Conservation (phyloP, 805 yeast genomes). For the Candida coquimbonensis region DNA sequence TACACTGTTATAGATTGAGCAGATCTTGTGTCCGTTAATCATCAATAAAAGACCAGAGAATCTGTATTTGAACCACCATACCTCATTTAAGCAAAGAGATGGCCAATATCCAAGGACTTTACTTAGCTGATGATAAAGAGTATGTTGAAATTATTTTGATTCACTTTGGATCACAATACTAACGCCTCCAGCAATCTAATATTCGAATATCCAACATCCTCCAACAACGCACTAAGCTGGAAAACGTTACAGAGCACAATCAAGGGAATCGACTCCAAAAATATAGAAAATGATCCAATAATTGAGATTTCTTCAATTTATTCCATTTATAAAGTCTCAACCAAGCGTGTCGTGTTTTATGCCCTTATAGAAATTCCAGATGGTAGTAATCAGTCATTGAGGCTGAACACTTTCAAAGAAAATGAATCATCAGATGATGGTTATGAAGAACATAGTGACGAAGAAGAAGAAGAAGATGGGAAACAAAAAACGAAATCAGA, state of each 20-base stretch:
- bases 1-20: too few species aligned
- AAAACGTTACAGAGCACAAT: constrained; percentile 23
- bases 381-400: constrained; percentile 7
- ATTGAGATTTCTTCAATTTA: constrained; percentile 15
- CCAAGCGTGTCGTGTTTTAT: constrained; percentile 11
- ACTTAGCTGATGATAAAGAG: constrained; percentile 35
- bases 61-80: background rate
- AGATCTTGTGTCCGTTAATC: too few species aligned
- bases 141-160: constrained; percentile 13
- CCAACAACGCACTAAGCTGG: constrained; percentile 25
- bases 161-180: background rate
- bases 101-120: constrained; percentile 32
- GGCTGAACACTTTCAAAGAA: constrained; percentile 11
- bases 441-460: background rate
- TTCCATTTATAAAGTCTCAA: constrained; percentile 11
- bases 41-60: background rate
- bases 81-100: constrained; percentile 7
- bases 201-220: constrained; percentile 30
- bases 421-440: constrained; percentile 1
- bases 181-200: constrained; percentile 25
- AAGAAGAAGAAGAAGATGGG: background rate
- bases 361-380: constrained; percentile 14
- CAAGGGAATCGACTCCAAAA: constrained; percentile 13
- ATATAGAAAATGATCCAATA: constrained; percentile 16
- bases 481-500: background rate